Evolutionary conservation across 2,329 filamentous ascomycete genomes (phyloP).

Genomic region (Fusarium gaditjirri): DNA sequence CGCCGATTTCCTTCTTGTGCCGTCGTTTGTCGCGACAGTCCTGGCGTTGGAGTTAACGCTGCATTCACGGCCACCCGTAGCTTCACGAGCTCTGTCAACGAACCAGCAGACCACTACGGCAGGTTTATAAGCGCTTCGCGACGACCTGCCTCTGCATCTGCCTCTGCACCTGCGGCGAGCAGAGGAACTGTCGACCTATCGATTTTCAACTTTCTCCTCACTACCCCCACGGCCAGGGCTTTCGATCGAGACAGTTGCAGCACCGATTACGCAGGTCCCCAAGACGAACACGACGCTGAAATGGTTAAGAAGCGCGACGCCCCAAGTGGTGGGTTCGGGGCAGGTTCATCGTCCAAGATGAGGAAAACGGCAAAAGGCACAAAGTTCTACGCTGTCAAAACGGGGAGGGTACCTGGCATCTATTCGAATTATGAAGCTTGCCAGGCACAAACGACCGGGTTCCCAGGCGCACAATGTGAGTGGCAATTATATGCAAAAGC

Average conservation of each 20-base stretch:
- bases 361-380: slow-evolving; percentile 59
- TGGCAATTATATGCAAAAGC: slow-evolving; percentile 37
- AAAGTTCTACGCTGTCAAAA: slow-evolving; percentile 73
- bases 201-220: slow-evolving; percentile 42
- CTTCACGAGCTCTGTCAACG: slow-evolving; percentile 28
- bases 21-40: slow-evolving; percentile 14
- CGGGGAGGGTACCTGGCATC: slow-evolving; percentile 68
- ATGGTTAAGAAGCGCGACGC: slow-evolving; percentile 50
- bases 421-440: slow-evolving; percentile 72
- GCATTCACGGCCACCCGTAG: slow-evolving; percentile 19
- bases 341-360: slow-evolving; percentile 53
- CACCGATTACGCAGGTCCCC: not conserved
- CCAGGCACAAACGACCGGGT: slow-evolving; percentile 68
- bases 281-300: slow-evolving; percentile 12
- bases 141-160: slow-evolving; percentile 31
- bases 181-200: slow-evolving; percentile 30
- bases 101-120: not conserved
- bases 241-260: slow-evolving; percentile 9
- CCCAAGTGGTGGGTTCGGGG: slow-evolving; percentile 20
- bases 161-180: slow-evolving; percentile 29
- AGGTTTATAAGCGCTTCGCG: slow-evolving; percentile 19
- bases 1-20: slow-evolving; percentile 41
- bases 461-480: slow-evolving; percentile 74
- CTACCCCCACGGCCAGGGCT: not conserved
- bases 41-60: slow-evolving; percentile 15